Base-by-base conservation (phyloP, 2,329 filamentous ascomycete species). In the Ophiostoma montium region DNA sequence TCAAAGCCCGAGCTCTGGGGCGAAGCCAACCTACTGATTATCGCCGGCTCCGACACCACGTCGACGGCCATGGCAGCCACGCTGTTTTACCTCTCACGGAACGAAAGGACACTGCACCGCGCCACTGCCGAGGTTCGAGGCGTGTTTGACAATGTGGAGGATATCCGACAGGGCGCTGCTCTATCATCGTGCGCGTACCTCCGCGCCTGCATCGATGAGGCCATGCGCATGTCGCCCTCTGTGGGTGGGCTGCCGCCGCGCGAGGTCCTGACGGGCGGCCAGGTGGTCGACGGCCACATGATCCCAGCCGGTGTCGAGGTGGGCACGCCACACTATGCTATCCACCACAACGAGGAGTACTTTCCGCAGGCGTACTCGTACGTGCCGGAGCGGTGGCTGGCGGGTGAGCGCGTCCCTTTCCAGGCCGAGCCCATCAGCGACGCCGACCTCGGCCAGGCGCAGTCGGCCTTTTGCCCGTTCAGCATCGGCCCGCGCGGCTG, bases 391-490 rank as follows among this genome's bases (percentile, higher is more conserved):
- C 73, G 81, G 21, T 85, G 81, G 81, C 65, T 83, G 15, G 63
- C 64, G 2, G 74, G 72, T 5, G 67, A 65, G 39, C 21, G 27
- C 7, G n/a, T 54, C 19, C 31, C 23, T 13, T n/a, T 16, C 5
- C 19, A 9, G 61, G 58, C 27, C 52, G 47, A 15, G 50, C 56
- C 60, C 30, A 69, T 70, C 1, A 71, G 65, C 5, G 70, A 73
- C 50, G 68, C 70, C 2, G 73, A 76, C 47, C 65, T 76, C 2
- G 66, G 69, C 3, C 59, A 67, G 5, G 81, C 83, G 2, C 74
- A 82, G 46, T 72, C 70, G 32, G 84, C 84, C 0, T 90, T 85
- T 64, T 86, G 81, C 54, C 82, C 86, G 2, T 87, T 87, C 57
- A 80, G 75, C 42, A 68, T 85, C 53, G 83, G 83, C 0, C 78